Percentiles rank a stretch among this genome's conserved stretches.
Evolutionary conservation across 768 basidiomycete genomes (phyloP).

Genomic region (Boletus tomentosulus): DNA sequence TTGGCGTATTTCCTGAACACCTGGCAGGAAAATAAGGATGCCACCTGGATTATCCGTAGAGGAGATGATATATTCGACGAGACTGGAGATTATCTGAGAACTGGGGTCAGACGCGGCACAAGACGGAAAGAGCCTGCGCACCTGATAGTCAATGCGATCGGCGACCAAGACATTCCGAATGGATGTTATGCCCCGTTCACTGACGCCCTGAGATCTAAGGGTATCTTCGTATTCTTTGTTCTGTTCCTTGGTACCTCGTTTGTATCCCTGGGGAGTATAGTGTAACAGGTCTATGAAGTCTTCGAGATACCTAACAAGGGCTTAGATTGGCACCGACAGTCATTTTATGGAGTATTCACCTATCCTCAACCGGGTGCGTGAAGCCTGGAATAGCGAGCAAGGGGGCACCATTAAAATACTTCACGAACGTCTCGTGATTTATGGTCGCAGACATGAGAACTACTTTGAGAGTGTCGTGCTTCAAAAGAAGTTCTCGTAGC

Average conservation of each 20-base stretch:
- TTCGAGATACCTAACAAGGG: slow-evolving; percentile 68
- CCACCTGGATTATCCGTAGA: slow-evolving; percentile 49
- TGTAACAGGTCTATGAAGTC: slow-evolving; percentile 59
- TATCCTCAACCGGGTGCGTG: slow-evolving; percentile 72
- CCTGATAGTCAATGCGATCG: slow-evolving; percentile 72
- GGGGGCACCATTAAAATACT: slow-evolving; percentile 81
- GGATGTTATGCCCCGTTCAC: slow-evolving; percentile 44
- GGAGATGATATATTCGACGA: slow-evolving; percentile 59
- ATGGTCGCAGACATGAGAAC: slow-evolving; percentile 95
- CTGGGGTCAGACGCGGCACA: not conserved
- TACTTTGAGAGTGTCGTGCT: slow-evolving; percentile 66
- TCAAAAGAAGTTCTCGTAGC: slow-evolving; percentile 67
- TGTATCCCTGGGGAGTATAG: slow-evolving; percentile 48
- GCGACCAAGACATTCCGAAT: slow-evolving; percentile 59
- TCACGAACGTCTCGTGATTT: slow-evolving; percentile 79
- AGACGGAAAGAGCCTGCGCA: slow-evolving; percentile 22
- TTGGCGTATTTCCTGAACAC: slow-evolving; percentile 81
- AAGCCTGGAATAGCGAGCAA: slow-evolving; percentile 81
- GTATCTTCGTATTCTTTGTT: slow-evolving; percentile 43
- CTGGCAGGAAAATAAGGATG: slow-evolving; percentile 86
- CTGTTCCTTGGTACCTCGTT: slow-evolving; percentile 25
- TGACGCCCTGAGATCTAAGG: slow-evolving; percentile 51
- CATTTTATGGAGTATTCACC: slow-evolving; percentile 38
- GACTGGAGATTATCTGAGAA: slow-evolving; percentile 58
- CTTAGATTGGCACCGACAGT: not conserved